Conservation (phyloP, 345 rosid genomes). For the Turnera subulata region DNA sequence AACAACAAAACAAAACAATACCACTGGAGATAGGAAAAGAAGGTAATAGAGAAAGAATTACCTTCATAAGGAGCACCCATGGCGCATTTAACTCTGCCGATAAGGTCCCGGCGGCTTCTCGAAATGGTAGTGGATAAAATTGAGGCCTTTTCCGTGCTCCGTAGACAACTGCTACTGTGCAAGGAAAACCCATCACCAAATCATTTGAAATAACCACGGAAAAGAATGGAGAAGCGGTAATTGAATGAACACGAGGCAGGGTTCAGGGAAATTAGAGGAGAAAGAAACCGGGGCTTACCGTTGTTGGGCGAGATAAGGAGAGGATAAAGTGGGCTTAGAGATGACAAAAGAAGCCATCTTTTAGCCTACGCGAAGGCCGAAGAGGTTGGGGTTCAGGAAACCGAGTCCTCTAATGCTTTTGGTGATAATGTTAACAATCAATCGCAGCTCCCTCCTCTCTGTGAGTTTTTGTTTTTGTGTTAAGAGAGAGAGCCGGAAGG, state of each 20-base stretch:
- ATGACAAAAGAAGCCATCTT: constrained; percentile 55
- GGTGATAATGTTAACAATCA: neutral
- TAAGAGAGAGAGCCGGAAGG: neutral
- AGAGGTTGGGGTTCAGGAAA: neutral
- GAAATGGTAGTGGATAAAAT: constrained; percentile 18
- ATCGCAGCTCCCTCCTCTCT: neutral
- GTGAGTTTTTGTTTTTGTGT: neutral
- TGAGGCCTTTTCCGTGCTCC: constrained; percentile 20
- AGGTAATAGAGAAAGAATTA: constrained; percentile 16
- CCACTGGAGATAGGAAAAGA: neutral
- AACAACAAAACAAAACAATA: constrained; percentile 4
- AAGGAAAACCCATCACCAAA: neutral
- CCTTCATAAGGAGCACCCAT: constrained; percentile 66
- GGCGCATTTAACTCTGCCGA: constrained; percentile 37
- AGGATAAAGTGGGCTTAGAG: constrained; percentile 43
- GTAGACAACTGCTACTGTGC: constrained; percentile 22
- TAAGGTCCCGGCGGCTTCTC: constrained; percentile 26
- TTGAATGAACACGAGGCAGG: neutral
- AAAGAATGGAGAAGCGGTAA: neutral
- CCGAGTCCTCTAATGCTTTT: too few relatives aligned
- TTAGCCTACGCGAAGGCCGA: neutral
- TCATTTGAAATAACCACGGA: neutral
- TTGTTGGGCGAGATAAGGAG: constrained; percentile 41
- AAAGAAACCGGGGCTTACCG: constrained; percentile 32
- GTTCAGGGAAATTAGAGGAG: neutral